Conservation (phyloP, 768 basidiomycete species). For the Pleurotus platypus region DNA sequence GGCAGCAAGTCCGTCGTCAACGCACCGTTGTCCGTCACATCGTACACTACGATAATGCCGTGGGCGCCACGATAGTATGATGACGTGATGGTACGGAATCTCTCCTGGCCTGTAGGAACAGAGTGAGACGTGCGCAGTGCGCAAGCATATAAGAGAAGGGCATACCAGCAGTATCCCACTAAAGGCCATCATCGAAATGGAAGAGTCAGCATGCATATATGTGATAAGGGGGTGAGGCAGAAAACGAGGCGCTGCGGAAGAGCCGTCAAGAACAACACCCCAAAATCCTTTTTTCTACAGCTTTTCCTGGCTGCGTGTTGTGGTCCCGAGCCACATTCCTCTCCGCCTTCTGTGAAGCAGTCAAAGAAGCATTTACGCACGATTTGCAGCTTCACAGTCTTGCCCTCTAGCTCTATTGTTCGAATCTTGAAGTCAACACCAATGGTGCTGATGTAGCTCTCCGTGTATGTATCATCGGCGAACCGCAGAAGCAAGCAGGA, state of each 20-base stretch:
- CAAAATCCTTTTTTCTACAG: background rate
- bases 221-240: background rate
- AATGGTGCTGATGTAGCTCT: conserved; percentile 96
- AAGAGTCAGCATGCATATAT: conserved; percentile 21
- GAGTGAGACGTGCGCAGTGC: background rate
- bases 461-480: conserved; percentile 96
- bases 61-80: conserved; percentile 99
- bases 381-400: conserved; percentile 98
- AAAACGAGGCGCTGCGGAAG: background rate
- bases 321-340: background rate
- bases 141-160: conserved; percentile 6
- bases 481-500: conserved; percentile 91
- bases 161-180: conserved; percentile 98
- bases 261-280: conserved; percentile 1
- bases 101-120: conserved; percentile 74
- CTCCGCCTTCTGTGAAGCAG: conserved; percentile 5
- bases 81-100: conserved; percentile 98
- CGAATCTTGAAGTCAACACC: conserved; percentile 99
- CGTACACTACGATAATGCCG: conserved; percentile 98
- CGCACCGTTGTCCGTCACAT: conserved; percentile 90
- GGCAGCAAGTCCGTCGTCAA: background rate
- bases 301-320: background rate
- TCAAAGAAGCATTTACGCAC: conserved; percentile 47
- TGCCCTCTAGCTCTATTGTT: conserved; percentile 97
- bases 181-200: conserved; percentile 14